A percentile compares a stretch with the other conserved stretches of the same genome.
phyloP scores from a whole-genome alignment of 2,329 filamentous ascomycete species.

The Drechslerella coelobrocha region DNA sequence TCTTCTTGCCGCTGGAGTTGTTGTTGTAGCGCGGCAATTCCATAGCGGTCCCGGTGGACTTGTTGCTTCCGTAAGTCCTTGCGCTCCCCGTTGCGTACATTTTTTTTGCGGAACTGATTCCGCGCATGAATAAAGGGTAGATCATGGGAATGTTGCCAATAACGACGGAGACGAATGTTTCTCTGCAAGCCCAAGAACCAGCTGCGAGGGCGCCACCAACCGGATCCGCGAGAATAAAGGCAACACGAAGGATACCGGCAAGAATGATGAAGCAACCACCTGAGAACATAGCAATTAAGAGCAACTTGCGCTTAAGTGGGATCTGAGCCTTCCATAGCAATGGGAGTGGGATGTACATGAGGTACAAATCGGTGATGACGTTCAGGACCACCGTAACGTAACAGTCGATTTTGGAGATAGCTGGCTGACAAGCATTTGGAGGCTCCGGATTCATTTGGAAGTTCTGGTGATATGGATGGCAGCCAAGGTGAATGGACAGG shows the following conservation, averaged over 20 bases:
- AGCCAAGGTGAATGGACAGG: constrained; percentile 64
- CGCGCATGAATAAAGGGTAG: constrained; percentile 56
- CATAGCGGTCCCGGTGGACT: constrained; percentile 38
- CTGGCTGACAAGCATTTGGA: constrained; percentile 62
- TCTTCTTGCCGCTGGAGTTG: constrained; percentile 37
- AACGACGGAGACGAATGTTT: constrained; percentile 59
- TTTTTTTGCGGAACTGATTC: constrained; percentile 26
- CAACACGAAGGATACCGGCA: constrained; percentile 63
- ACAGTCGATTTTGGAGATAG: constrained; percentile 63
- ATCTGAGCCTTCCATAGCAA: constrained; percentile 66
- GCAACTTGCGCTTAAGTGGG: constrained; percentile 60
- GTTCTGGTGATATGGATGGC: constrained; percentile 64
- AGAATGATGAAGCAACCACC: constrained; percentile 66
- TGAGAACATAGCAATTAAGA: constrained; percentile 65
- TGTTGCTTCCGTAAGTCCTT: constrained; percentile 47
- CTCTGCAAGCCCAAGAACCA: constrained; percentile 59
- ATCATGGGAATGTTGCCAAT: constrained; percentile 59
- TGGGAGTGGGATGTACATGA: constrained; percentile 66
- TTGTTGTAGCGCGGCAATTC: constrained; percentile 48
- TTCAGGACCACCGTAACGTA: constrained; percentile 65
- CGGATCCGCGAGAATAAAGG: constrained; percentile 54
- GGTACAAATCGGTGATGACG: constrained; percentile 66
- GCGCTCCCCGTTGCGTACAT: constrained; percentile 45
- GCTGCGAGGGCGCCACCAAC: constrained; percentile 57
- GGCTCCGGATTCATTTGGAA: constrained; percentile 69